Evolutionary conservation across 805 yeast genomes (phyloP).

Genomic region (Jamesozyma hellenica): DNA sequence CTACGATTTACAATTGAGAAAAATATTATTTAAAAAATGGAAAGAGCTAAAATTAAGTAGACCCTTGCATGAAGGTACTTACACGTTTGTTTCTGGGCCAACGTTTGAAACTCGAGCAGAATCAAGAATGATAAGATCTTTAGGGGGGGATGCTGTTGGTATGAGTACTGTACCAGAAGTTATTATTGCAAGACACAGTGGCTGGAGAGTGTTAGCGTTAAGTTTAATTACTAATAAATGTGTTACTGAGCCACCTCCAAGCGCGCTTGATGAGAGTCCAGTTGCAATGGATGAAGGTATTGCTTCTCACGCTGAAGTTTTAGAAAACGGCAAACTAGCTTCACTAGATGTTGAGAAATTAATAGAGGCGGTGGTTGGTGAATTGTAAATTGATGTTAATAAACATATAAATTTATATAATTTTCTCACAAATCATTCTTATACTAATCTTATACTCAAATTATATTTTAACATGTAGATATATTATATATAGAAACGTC

Average conservation of each 20-base stretch:
- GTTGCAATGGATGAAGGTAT: conserved; percentile 54
- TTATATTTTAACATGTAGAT: too few species aligned
- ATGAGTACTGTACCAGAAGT: conserved; percentile 98
- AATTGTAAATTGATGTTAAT: conserved; percentile 11
- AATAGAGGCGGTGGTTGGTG: conserved; percentile 51
- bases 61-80: conserved; percentile 74
- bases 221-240: conserved; percentile 81
- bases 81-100: conserved; percentile 83
- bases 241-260: conserved; percentile 57
- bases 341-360: conserved; percentile 69
- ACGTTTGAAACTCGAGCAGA: conserved; percentile 91
- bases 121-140: conserved; percentile 53
- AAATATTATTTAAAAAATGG: conserved; percentile 46
- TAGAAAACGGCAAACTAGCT: conserved; percentile 71
- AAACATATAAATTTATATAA: neutral
- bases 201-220: conserved; percentile 71
- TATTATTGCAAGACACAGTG: conserved; percentile 81
- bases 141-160: conserved; percentile 93
- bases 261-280: conserved; percentile 49
- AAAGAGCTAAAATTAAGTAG: conserved; percentile 41
- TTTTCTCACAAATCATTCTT: too few species aligned
- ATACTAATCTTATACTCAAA: too few species aligned
- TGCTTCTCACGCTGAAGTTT: conserved; percentile 88
- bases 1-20: conserved; percentile 65
- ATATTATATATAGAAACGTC: too few species aligned